phyloP scores from a whole-genome alignment of 1,139 yeast genomes.

The Suhomyces coccinellae region DNA sequence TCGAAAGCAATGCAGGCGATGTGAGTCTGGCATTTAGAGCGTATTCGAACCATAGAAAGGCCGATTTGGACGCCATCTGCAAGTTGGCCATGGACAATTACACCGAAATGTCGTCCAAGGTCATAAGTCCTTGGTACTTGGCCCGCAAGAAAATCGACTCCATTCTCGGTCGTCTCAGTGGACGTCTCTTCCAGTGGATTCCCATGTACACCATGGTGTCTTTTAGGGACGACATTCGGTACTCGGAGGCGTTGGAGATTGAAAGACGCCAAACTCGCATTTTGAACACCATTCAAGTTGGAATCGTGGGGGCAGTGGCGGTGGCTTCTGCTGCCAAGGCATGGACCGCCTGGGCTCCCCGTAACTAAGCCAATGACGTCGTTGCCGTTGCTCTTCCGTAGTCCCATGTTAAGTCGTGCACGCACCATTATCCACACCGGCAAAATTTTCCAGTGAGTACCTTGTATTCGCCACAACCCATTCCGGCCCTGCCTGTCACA shows the following conservation, averaged over 20 bases:
- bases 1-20: conserved; percentile 46
- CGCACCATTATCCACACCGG: conserved; percentile 6
- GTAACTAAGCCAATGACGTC: neutral
- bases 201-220: conserved; percentile 93
- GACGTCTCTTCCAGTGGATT: conserved; percentile 61
- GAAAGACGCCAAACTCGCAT: conserved; percentile 52
- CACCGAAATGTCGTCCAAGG: conserved; percentile 85
- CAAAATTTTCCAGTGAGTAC: conserved; percentile 4
- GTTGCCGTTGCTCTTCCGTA: neutral
- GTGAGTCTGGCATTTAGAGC: conserved; percentile 52
- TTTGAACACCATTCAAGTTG: conserved; percentile 31
- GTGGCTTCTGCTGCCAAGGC: conserved; percentile 16
- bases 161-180: conserved; percentile 52
- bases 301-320: conserved; percentile 19
- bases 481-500: conserved; percentile 1
- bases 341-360: conserved; percentile 8
- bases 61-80: conserved; percentile 73
- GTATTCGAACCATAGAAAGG: conserved; percentile 59
- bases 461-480: neutral
- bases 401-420: conserved; percentile 4
- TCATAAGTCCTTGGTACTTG: conserved; percentile 62
- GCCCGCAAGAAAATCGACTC: conserved; percentile 70
- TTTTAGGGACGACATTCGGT: conserved; percentile 79
- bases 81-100: conserved; percentile 80
- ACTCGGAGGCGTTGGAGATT: conserved; percentile 65